Base-by-base conservation (phyloP, 164 flowering plant species). In the Stephania cephalantha region DNA sequence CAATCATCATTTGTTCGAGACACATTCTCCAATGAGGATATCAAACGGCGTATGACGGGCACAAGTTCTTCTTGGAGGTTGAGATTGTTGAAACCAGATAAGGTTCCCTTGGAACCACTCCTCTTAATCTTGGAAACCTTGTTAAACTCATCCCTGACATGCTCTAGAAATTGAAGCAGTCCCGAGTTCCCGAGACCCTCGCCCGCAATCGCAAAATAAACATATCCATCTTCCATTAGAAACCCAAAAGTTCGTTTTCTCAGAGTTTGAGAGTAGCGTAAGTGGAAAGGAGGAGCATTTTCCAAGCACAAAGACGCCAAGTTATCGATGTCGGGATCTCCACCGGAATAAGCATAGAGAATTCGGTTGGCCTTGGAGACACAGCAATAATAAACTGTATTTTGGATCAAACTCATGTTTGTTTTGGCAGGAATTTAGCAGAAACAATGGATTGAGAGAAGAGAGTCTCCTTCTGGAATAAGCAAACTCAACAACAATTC, bases 211-310 rank as follows among this genome's bases (percentile, higher is more conserved):
- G 89, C 73, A 70, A 91, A 90, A 75, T 88, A 90, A 30, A 88
- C 85, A 81, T 73, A 83, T 20, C 86, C 95, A 76, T 88, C 95
- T 69, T 93, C 95, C 79, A 90, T 88, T 70, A 91, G 69, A 78
- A 71, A 48, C 45, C 73, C 65, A 71, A 25, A 71, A 29, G 86
- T 91, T 75, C 75, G 85, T 50, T 81, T 86, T 7, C 81, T 74
- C 55, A 80, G 50, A 0, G 91, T 91, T 74, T 91, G 88, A 79
- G 84, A 85, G 77, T 90, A 92, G 90, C 90, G 88, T 71, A 71
- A 77, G 72, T 92, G 97, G 77, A 84, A 89, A 8, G 86, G 77
- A 66, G 97, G 97, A 31, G 84, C 71, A 45, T 75, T 88, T 72
- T 92, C 91, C 81, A 90, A 80, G 77, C 90, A 88, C 77, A 83